A percentile compares a stretch with the other conserved stretches of the same genome.
Conservation (phyloP, 2,329 filamentous ascomycete genomes). For the Cladophialophora immunda region DNA sequence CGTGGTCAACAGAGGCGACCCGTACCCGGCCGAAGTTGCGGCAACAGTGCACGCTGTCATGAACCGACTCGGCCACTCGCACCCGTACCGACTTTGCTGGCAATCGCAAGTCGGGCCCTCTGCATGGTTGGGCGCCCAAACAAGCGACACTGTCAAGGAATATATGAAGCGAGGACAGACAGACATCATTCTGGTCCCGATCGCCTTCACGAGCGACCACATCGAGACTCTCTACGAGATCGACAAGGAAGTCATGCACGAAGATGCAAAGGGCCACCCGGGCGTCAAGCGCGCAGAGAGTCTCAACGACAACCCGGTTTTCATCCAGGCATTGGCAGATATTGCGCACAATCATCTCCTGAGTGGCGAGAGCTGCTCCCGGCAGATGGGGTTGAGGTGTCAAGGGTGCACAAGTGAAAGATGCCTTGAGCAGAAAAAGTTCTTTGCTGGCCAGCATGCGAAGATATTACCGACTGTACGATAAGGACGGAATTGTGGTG, state of each 20-base stretch:
- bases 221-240: conserved; percentile 97
- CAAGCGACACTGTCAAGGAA: conserved; percentile 82
- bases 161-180: conserved; percentile 92
- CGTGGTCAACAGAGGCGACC: conserved; percentile 94
- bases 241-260: conserved; percentile 92
- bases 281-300: conserved; percentile 92
- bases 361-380: conserved; percentile 74
- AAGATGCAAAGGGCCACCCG: conserved; percentile 69
- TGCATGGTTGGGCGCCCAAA: conserved; percentile 95
- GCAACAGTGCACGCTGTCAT: conserved; percentile 98
- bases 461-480: conserved; percentile 34
- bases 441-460: conserved; percentile 60
- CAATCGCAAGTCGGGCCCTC: conserved; percentile 97
- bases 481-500: conserved; percentile 16
- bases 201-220: conserved; percentile 98
- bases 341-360: conserved; percentile 82
- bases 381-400: conserved; percentile 89
- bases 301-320: conserved; percentile 87
- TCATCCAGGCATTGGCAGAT: conserved; percentile 88
- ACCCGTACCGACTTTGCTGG: conserved; percentile 95
- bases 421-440: conserved; percentile 77
- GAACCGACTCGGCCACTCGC: conserved; percentile 83
- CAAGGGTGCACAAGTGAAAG: conserved; percentile 91
- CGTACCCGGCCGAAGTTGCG: conserved; percentile 93
- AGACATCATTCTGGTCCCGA: conserved; percentile 89